phyloP scores from a whole-genome alignment of 1,284 basidiomycete species.

The Malassezia dermatis region DNA sequence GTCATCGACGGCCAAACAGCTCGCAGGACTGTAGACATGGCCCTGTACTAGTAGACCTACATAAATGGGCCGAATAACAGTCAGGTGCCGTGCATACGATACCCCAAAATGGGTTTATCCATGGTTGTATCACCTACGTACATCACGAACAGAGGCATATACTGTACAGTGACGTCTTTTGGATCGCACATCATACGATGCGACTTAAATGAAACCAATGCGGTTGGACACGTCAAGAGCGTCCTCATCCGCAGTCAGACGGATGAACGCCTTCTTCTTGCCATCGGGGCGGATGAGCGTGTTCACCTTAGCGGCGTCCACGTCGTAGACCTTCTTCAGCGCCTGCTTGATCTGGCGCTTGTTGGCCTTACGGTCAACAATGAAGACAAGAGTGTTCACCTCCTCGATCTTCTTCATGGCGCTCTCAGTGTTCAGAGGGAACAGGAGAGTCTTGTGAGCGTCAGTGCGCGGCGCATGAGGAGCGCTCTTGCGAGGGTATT shows the following conservation, averaged over 20 bases:
- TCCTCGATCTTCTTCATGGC: conserved; percentile 87
- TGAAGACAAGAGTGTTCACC: conserved; percentile 97
- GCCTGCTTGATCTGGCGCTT: conserved; percentile 94
- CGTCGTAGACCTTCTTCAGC: conserved; percentile 97
- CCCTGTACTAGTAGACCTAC: neutral
- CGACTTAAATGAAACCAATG: conserved; percentile 55
- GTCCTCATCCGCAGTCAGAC: conserved; percentile 87
- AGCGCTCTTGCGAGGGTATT: conserved; percentile 87
- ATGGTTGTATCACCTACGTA: conserved; percentile 16
- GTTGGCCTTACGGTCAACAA: conserved; percentile 88
- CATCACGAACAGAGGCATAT: conserved; percentile 14
- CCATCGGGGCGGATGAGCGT: conserved; percentile 98
- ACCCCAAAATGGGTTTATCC: conserved; percentile 3
- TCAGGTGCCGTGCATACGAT: neutral
- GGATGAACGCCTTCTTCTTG: conserved; percentile 98
- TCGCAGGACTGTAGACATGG: neutral
- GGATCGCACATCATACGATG: conserved; percentile 9
- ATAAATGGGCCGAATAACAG: neutral
- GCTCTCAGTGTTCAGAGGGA: conserved; percentile 56
- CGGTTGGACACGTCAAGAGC: conserved; percentile 98
- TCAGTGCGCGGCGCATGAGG: conserved; percentile 95
- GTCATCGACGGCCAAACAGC: neutral
- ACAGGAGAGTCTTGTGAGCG: conserved; percentile 85
- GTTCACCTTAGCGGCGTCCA: conserved; percentile 90
- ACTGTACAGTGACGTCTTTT: conserved; percentile 18